These are phyloP conservation scores for Groenewaldozyma tartarivorans DNA, from an alignment of 805 yeast genomes.

Conservation along the genomic window DNA sequence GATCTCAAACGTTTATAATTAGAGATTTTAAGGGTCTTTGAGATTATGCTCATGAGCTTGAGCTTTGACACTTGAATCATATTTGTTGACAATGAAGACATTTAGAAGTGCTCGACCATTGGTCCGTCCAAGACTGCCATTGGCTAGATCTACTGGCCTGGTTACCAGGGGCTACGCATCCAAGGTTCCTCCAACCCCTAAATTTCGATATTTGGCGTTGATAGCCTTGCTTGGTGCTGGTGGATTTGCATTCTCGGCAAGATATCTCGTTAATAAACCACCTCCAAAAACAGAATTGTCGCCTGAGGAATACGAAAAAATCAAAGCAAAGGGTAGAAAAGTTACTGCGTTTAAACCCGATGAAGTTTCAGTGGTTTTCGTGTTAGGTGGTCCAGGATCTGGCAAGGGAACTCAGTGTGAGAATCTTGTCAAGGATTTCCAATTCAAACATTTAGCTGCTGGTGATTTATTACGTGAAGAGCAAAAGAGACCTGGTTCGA, in stretches of 20 bases:
- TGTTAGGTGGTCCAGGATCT: conserved; percentile 95
- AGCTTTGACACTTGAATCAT: neutral
- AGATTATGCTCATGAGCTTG: neutral
- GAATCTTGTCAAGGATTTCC: conserved; percentile 67
- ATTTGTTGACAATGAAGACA: neutral
- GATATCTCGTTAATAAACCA: conserved; percentile 20
- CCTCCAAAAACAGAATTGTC: conserved; percentile 25
- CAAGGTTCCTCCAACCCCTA: conserved; percentile 20
- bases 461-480: conserved; percentile 94
- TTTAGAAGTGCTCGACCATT: neutral
- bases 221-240: conserved; percentile 26
- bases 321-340: conserved; percentile 1
- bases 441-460: conserved; percentile 86
- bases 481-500: conserved; percentile 71
- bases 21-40: neutral
- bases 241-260: conserved; percentile 24
- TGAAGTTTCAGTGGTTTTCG: conserved; percentile 74
- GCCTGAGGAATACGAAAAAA: conserved; percentile 5
- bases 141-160: neutral
- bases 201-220: conserved; percentile 24
- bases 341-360: conserved; percentile 46
- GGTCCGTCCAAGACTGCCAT: neutral
- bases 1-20: neutral
- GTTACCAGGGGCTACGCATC: neutral
- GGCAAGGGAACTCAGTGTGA: conserved; percentile 97